Evolutionary conservation across 805 yeast genomes (phyloP), one percentile per base, ranked within the genome.

Genomic region (Yamadazyma philogaea): DNA sequence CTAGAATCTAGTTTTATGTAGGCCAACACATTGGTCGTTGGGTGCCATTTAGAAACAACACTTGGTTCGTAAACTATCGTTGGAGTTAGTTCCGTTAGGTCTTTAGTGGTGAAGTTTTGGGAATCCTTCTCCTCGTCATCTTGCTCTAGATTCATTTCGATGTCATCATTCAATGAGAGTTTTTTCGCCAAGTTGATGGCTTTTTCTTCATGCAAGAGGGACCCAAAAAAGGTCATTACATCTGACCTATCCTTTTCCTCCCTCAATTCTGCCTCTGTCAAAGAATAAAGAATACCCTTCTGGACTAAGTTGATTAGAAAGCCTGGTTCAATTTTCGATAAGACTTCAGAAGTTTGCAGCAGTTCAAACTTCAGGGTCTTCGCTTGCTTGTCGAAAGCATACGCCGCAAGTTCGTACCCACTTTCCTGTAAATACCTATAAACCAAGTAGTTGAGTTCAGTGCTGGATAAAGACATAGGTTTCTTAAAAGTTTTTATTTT

Each of bases 351-450:
- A 41, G 66, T 64, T 2, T 60, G 59, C n/a, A 20, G 24, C 10
- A 55, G 53, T 40, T 68, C 96, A 46, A 77, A 74, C 16, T 72
- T 70, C 47, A 78, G 71, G 8, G 85, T 82, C 16, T 74, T 66
- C 0, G 91, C 70, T 51, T 86, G 90, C 50, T 85, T 83, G 48
- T 84, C 87, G 21, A 93, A 64, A 0, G 96, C 95, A 54, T 75
- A 79, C 0, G 96, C 89, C 1, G 93, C 72, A 16, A 87, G 72
- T 39, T 86, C 90, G 30, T 74, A 71, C 2, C 95, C 95, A 5
- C 82, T 70, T 60, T 93, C 98, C 57, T 88, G 96, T 30, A 89
- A 72, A 57, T 91, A 93, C 47, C 97, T 68, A 96, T 96, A 93
- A 41, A 91, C 78, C 52, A 93, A 74, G 59, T 91, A 91, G 68